Base-by-base conservation (phyloP, 106 monocot species). In the Dendrobium chrysotoxum region DNA sequence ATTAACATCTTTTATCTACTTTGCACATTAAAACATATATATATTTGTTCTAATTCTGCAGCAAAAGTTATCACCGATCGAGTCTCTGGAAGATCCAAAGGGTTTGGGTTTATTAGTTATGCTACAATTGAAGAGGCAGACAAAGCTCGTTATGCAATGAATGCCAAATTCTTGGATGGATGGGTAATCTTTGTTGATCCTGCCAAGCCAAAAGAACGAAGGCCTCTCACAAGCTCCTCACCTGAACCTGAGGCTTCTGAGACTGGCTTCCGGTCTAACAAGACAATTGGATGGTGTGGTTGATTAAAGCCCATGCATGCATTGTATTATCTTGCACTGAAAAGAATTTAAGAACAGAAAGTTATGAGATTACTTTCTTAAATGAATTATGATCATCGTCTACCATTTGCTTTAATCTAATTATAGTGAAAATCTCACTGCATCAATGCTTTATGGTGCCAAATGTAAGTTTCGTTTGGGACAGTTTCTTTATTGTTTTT, bases 151-250 rank as follows among this genome's bases (percentile, higher is more conserved):
- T 81, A 90, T 50, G 94, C 87, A 23, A 92, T 96, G 94, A 92
- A 96, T 45, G 96, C 90, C 11, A 92, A 92, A 75, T 96, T 92
- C 85, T 83, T 94, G 72, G 96, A 96, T 83, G 96, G 94, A 13
- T 96, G 96, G 94, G 92, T 96, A 50, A 96, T 96, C 78, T 96
- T 96, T 81, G 90, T 94, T 0, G 94, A 94, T 86, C 94, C 96
- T 28, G 94, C 96, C 55, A 96, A 94, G 53, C 89, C 90, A 53
- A 92, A 85, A 82, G 89, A 89, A 73, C 87, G 81, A 26, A 90
- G 85, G 78, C 82, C 82, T 21, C 79, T 78, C 7, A 26, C 70
- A 16, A 58, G 44, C 16, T 76, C 79, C 16, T 76, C 79, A 23
- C 77, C 80, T 0, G 82, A 91, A 50, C 23, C 83, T 13, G 79